A percentile compares a stretch with the other conserved stretches of the same genome.
Evolutionary conservation across 371 early-diverging fungal genomes (phyloP).

Genomic region (Paraphysoderma sedebokerense): DNA sequence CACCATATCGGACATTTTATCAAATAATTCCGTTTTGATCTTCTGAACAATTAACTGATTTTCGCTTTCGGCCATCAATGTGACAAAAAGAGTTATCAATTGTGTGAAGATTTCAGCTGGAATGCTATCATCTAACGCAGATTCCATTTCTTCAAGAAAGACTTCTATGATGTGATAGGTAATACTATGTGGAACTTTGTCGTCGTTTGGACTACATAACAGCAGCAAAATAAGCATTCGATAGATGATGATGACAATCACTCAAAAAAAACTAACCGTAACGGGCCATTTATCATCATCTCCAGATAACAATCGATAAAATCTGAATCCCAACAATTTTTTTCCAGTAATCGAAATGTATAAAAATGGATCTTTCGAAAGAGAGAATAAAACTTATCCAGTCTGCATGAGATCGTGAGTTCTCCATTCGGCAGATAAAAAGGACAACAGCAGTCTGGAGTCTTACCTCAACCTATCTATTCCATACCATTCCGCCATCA

Average conservation of each 20-base stretch:
- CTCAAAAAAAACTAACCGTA: slow-evolving; percentile 31
- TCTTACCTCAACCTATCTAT: slow-evolving; percentile 63
- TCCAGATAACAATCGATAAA: slow-evolving; percentile 35
- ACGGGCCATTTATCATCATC: slow-evolving; percentile 43
- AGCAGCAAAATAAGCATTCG: not conserved
- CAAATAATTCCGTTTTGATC: not conserved
- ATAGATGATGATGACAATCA: not conserved
- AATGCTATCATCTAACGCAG: slow-evolving; percentile 29
- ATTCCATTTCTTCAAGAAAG: slow-evolving; percentile 60
- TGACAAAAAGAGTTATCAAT: slow-evolving; percentile 45
- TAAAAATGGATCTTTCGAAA: slow-evolving; percentile 50
- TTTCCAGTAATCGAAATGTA: slow-evolving; percentile 46
- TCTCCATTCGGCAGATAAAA: not conserved
- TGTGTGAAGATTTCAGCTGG: slow-evolving; percentile 25
- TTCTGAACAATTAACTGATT: slow-evolving; percentile 7
- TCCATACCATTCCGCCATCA: slow-evolving; percentile 67
- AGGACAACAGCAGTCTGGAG: not conserved
- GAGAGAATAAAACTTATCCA: slow-evolving; percentile 74
- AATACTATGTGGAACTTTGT: slow-evolving; percentile 51
- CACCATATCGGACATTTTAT: not conserved
- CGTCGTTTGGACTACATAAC: slow-evolving; percentile 29
- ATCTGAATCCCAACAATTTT: slow-evolving; percentile 40
- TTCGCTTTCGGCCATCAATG: slow-evolving; percentile 26
- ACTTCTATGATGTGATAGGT: slow-evolving; percentile 63
- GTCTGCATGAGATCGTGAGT: slow-evolving; percentile 14